Conservation (phyloP, 2,329 filamentous ascomycete genomes). For the Penicillium hesseltinei region DNA sequence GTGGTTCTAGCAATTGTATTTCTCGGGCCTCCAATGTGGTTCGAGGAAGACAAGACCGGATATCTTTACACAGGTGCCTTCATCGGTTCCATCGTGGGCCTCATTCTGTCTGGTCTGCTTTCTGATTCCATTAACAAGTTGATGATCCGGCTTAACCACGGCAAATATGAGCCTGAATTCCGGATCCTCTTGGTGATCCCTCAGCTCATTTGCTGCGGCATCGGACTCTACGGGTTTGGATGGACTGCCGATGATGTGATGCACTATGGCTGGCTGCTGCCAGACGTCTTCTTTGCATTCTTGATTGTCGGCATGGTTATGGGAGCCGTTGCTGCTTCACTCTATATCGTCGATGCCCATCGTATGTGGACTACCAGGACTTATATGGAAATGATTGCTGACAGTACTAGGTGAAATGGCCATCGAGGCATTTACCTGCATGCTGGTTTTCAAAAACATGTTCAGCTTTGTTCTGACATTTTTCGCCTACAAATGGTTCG, state of each 20-base stretch:
- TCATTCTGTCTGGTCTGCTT: constrained; percentile 69
- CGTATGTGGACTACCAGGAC: constrained; percentile 53
- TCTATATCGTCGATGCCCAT: constrained; percentile 93
- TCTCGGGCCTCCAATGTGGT: constrained; percentile 76
- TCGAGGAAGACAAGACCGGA: constrained; percentile 77
- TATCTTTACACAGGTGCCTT: constrained; percentile 86
- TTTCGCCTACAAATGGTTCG: constrained; percentile 80
- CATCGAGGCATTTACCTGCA: constrained; percentile 83
- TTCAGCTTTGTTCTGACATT: constrained; percentile 86
- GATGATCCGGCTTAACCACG: constrained; percentile 72
- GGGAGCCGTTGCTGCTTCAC: constrained; percentile 76
- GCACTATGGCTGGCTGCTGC: constrained; percentile 68
- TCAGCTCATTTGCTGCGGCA: constrained; percentile 72
- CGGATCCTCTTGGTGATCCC: constrained; percentile 78
- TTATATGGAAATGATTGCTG: constrained; percentile 2
- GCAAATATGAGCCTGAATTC: constrained; percentile 90
- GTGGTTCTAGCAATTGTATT: constrained; percentile 81
- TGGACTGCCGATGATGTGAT: constrained; percentile 63
- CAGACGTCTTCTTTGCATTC: constrained; percentile 78
- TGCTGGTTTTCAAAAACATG: constrained; percentile 92
- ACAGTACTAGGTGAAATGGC: constrained; percentile 64
- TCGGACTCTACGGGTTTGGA: constrained; percentile 82
- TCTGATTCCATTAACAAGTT: constrained; percentile 69
- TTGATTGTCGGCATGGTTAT: constrained; percentile 90
- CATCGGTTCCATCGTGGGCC: constrained; percentile 75